These are phyloP conservation scores for Gigaspora rosea DNA, from an alignment of 192 early-diverging fungal species.

Conservation along the genomic window DNA sequence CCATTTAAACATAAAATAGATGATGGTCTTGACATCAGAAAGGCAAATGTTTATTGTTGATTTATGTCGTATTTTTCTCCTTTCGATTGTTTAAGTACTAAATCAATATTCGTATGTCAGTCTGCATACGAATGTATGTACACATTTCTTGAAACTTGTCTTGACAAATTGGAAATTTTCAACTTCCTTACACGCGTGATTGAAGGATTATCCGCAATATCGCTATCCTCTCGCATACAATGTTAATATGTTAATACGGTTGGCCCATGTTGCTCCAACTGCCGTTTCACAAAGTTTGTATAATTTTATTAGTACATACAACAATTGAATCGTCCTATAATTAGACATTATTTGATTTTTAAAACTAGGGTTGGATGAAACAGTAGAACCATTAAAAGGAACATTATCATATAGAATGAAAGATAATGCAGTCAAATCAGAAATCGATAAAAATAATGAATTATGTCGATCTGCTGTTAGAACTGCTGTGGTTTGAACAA, in stretches of 20 bases:
- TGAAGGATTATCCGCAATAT: constrained; percentile 82
- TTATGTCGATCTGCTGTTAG: constrained; percentile 70
- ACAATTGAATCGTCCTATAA: background rate
- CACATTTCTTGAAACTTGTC: constrained; percentile 81
- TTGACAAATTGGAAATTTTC: constrained; percentile 72
- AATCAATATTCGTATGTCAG: constrained; percentile 45
- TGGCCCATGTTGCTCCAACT: constrained; percentile 65
- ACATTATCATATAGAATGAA: constrained; percentile 69
- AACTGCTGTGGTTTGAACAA: constrained; percentile 56
- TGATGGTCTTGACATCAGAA: constrained; percentile 90
- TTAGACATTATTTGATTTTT: background rate
- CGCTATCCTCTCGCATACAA: constrained; percentile 81
- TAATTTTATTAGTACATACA: background rate
- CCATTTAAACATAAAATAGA: constrained; percentile 95
- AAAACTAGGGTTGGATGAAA: constrained; percentile 64
- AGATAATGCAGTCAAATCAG: constrained; percentile 88
- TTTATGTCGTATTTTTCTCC: constrained; percentile 43
- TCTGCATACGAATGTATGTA: constrained; percentile 88
- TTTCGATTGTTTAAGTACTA: constrained; percentile 32
- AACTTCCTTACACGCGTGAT: constrained; percentile 75
- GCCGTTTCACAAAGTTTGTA: constrained; percentile 67
- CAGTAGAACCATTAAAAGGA: constrained; percentile 64
- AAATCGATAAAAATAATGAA: constrained; percentile 90
- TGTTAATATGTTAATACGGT: constrained; percentile 79
- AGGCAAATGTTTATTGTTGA: constrained; percentile 51